Evolutionary conservation across 495 filamentous ascomycete species (phyloP).

Genomic region (Talaromyces borbonicus): DNA sequence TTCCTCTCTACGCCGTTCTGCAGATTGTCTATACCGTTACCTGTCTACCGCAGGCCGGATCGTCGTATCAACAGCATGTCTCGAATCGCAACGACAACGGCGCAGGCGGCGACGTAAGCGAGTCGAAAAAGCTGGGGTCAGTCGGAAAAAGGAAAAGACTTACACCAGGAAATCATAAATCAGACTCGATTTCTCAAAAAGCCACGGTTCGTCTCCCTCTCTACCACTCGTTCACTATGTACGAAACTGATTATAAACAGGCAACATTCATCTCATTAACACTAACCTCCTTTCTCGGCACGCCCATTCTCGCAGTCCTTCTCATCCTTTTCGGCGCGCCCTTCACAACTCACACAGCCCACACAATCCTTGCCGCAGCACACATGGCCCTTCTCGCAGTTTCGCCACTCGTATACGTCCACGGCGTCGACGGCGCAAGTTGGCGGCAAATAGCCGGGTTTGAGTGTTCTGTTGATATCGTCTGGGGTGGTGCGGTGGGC

Average conservation of each 20-base stretch:
- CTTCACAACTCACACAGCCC: conserved; percentile 65
- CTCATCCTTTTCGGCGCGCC: conserved; percentile 89
- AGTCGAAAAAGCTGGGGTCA: conserved; percentile 20
- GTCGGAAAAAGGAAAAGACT: conserved; percentile 18
- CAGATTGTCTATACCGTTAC: conserved; percentile 60
- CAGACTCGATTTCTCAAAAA: conserved; percentile 17
- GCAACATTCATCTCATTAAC: conserved; percentile 48
- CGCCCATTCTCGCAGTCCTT: conserved; percentile 49
- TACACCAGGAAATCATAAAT: conserved; percentile 11
- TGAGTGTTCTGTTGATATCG: conserved; percentile 29
- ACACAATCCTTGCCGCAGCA: conserved; percentile 69
- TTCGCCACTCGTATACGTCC: conserved; percentile 68
- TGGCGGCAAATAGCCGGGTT: conserved; percentile 64
- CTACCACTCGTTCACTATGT: not conserved
- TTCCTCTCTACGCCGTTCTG: conserved; percentile 52
- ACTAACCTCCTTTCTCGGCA: conserved; percentile 54
- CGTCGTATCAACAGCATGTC: conserved; percentile 11
- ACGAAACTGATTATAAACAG: conserved; percentile 36
- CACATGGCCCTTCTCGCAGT: conserved; percentile 71
- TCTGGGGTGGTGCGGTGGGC: conserved; percentile 35
- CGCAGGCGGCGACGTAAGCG: conserved; percentile 35
- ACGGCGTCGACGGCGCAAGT: conserved; percentile 61
- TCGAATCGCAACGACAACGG: conserved; percentile 6
- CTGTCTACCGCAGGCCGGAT: conserved; percentile 62
- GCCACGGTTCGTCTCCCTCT: conserved; percentile 23